Percentiles rank a stretch among this genome's conserved stretches.
phyloP scores from a whole-genome alignment of 371 early-diverging fungal species.

The Phascolomyces articulosus region DNA sequence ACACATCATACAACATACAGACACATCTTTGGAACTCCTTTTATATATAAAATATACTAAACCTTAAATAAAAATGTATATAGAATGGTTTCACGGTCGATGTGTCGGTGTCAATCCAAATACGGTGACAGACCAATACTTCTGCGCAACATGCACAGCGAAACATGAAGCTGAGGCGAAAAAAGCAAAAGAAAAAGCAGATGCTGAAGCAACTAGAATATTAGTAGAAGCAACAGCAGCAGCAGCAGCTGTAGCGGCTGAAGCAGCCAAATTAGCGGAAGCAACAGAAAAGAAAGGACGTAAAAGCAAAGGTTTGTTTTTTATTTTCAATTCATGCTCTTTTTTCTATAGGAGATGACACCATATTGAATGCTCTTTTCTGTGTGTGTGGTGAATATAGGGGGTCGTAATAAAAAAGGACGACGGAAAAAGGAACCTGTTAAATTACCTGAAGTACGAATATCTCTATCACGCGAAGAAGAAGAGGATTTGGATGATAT shows the following conservation, averaged over 20 bases:
- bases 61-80: background rate
- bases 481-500: slow-evolving; percentile 59
- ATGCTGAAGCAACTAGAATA: background rate
- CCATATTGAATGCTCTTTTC: too few relatives aligned
- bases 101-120: slow-evolving; percentile 67
- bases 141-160: slow-evolving; percentile 44
- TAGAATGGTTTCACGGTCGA: slow-evolving; percentile 80
- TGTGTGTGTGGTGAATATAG: background rate
- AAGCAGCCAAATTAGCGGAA: background rate
- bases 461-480: slow-evolving; percentile 24
- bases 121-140: slow-evolving; percentile 52
- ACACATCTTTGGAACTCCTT: too few relatives aligned
- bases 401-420: slow-evolving; percentile 13
- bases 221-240: background rate
- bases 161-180: background rate
- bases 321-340: too few relatives aligned
- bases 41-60: too few relatives aligned
- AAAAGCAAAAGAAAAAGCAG: background rate
- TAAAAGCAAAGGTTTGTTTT: slow-evolving; percentile 7
- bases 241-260: background rate
- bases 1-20: too few relatives aligned
- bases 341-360: too few relatives aligned
- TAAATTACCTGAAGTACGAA: slow-evolving; percentile 12
- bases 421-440: slow-evolving; percentile 15
- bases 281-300: background rate